phyloP scores from a whole-genome alignment of 177 flowering plant species.

The Vitis hybrid region DNA sequence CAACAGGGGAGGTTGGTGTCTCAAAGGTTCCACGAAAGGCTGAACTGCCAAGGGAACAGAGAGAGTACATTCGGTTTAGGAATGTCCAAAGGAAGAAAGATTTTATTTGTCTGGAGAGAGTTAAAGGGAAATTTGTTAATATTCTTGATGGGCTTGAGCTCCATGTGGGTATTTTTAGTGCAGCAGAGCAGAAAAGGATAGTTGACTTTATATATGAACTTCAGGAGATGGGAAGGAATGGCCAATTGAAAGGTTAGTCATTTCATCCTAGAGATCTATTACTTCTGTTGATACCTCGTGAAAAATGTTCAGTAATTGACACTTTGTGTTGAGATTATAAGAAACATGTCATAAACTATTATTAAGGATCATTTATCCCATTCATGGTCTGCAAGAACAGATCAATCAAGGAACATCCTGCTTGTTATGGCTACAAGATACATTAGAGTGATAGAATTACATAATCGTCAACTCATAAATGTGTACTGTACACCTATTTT shows the following conservation, averaged over 20 bases:
- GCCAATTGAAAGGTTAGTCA: conserved; percentile 66
- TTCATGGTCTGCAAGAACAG: too few species aligned
- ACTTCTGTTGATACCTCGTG: not conserved
- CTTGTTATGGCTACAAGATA: too few species aligned
- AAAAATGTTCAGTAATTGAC: not conserved
- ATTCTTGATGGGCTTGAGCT: conserved; percentile 88
- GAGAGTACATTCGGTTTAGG: conserved; percentile 72
- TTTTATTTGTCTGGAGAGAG: conserved; percentile 70
- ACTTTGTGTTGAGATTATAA: not conserved
- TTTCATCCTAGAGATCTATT: not conserved
- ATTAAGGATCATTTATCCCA: too few species aligned
- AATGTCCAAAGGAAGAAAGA: conserved; percentile 75
- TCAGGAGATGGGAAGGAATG: conserved; percentile 69
- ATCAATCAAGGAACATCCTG: too few species aligned
- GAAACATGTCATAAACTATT: too few species aligned
- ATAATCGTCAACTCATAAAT: too few species aligned
- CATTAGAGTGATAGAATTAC: too few species aligned
- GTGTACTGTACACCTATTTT: too few species aligned
- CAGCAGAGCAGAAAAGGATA: conserved; percentile 84
- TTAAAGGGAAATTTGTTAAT: conserved; percentile 66
- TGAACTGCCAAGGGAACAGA: conserved; percentile 60
- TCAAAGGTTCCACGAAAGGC: conserved; percentile 33
- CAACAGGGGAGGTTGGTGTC: conserved; percentile 15
- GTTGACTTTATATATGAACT: conserved; percentile 67
- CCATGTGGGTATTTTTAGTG: conserved; percentile 77